Evolutionary conservation across 169 alveolate genomes (phyloP).

Genomic region (Plasmodium cynomolgi): DNA sequence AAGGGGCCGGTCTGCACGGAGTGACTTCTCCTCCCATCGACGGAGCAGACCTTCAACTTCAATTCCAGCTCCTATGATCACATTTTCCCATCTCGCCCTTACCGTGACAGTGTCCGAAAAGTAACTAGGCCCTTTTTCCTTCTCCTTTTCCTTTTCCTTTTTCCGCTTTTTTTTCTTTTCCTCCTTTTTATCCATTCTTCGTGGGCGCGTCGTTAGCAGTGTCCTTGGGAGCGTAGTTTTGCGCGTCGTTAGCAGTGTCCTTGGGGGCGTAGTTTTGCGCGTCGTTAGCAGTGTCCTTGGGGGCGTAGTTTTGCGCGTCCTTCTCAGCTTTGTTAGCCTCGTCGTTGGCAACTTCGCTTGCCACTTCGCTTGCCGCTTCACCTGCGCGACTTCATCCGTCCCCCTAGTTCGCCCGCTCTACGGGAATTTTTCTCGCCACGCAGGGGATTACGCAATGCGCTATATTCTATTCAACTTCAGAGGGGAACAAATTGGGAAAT

Average conservation of each 20-base stretch:
- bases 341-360: neutral
- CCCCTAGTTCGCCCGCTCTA: neutral
- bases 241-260: neutral
- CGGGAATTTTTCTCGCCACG: neutral
- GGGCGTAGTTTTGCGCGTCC: neutral
- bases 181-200: constrained; percentile 37
- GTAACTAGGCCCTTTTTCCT: constrained; percentile 47
- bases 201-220: neutral
- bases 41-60: neutral
- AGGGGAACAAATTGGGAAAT: neutral
- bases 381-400: neutral
- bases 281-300: neutral
- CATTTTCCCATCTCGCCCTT: neutral
- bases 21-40: neutral
- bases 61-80: too few species aligned
- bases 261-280: neutral
- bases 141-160: constrained; percentile 42
- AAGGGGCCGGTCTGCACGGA: neutral
- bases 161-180: constrained; percentile 35
- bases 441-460: neutral
- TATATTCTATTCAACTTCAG: neutral
- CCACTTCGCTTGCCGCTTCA: neutral
- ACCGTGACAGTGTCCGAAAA: constrained; percentile 55
- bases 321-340: too few species aligned
- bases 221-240: neutral